Conservation (phyloP, 768 basidiomycete genomes). For the Rhodocollybia butyracea region DNA sequence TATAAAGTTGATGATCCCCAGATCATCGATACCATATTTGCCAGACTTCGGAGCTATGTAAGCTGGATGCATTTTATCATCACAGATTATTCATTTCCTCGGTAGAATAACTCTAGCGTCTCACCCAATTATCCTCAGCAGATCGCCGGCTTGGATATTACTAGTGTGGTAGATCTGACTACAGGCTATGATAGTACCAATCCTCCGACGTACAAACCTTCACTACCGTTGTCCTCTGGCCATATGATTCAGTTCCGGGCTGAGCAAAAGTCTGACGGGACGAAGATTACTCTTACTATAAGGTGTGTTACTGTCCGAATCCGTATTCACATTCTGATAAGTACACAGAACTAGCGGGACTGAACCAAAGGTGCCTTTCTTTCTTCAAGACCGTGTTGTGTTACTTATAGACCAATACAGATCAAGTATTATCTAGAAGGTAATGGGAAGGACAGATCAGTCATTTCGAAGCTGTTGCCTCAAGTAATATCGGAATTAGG, state of each 20-base stretch:
- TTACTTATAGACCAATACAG: conserved; percentile 23
- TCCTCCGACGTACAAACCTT: conserved; percentile 59
- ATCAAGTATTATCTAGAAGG: conserved; percentile 93
- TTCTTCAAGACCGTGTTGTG: neutral
- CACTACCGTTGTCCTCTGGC: conserved; percentile 68
- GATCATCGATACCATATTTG: conserved; percentile 70
- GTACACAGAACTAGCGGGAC: conserved; percentile 76
- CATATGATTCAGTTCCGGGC: conserved; percentile 86
- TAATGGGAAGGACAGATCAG: conserved; percentile 46
- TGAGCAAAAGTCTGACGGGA: conserved; percentile 32
- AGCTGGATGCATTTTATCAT: conserved; percentile 14
- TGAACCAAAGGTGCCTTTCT: conserved; percentile 69
- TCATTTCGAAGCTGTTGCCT: conserved; percentile 48
- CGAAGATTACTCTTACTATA: conserved; percentile 63
- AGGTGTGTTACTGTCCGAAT: conserved; percentile 39
- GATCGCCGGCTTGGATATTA: conserved; percentile 60
- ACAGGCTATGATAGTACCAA: conserved; percentile 74
- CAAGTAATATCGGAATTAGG: conserved; percentile 59
- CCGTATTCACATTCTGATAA: neutral
- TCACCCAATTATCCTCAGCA: conserved; percentile 51
- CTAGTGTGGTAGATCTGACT: conserved; percentile 72
- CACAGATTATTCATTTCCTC: neutral
- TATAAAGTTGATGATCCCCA: conserved; percentile 68
- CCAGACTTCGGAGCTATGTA: conserved; percentile 57
- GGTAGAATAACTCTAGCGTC: neutral